Percentiles rank a stretch among this genome's conserved stretches.
phyloP scores from a whole-genome alignment of 179 eudicot species.

The Corrigiola litoralis region DNA sequence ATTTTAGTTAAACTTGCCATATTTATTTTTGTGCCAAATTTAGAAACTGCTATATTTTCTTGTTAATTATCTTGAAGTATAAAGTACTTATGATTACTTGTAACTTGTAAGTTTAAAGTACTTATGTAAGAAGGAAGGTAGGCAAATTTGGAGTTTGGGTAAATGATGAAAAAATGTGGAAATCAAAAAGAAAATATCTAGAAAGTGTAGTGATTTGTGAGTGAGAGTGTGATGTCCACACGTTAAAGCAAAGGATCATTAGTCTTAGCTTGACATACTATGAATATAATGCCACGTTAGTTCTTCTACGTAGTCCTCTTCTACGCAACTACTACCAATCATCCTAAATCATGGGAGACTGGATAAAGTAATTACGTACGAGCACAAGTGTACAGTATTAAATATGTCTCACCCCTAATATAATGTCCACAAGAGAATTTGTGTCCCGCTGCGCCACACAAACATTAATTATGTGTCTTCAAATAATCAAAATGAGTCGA shows the following conservation, averaged over 20 bases:
- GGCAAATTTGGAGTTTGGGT: neutral
- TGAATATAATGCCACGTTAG: constrained; percentile 25
- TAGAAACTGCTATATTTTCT: neutral
- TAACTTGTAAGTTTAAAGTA: neutral
- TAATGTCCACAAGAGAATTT: too few species aligned
- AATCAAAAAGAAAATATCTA: neutral
- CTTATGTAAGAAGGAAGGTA: neutral
- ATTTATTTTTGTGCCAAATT: constrained; percentile 18
- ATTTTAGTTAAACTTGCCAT: constrained; percentile 32
- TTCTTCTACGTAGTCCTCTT: neutral
- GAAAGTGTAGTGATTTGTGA: neutral
- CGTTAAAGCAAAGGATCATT: constrained; percentile 58
- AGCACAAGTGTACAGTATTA: too few species aligned
- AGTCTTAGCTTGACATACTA: neutral
- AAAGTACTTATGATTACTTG: neutral
- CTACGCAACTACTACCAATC: neutral
- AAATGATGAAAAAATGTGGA: neutral
- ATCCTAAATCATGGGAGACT: neutral
- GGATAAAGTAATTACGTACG: neutral
- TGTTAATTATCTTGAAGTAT: neutral
- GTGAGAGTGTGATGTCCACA: constrained; percentile 88
- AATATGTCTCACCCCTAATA: too few species aligned
- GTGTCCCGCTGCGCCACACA: too few species aligned
- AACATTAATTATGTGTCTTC: too few species aligned
- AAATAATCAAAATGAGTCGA: too few species aligned